Percentiles rank a stretch among this genome's conserved stretches.
Evolutionary conservation across 1,284 basidiomycete genomes (phyloP).

Genomic region (Fomitopsis schrenkii): DNA sequence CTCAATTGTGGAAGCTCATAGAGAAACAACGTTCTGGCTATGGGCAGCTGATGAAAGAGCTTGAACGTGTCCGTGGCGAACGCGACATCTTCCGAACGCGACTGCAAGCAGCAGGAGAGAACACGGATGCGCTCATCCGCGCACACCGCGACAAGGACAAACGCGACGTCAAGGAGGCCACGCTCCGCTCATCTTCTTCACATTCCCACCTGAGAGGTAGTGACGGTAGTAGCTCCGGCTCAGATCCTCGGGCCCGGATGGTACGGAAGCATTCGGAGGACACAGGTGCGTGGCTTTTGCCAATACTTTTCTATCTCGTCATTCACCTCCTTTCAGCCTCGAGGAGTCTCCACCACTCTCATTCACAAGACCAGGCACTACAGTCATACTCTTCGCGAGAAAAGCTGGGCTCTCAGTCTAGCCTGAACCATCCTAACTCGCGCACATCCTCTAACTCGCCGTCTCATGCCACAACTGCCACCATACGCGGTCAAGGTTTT

Average conservation of each 20-base stretch:
- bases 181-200: conserved; percentile 23
- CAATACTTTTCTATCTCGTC: conserved; percentile 3
- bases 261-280: conserved; percentile 49
- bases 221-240: conserved; percentile 14
- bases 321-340: conserved; percentile 9
- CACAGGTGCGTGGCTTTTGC: conserved; percentile 34
- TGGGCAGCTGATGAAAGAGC: conserved; percentile 69
- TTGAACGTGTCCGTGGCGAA: conserved; percentile 77
- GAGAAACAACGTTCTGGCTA: conserved; percentile 80
- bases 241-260: conserved; percentile 29
- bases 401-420: conserved; percentile 16
- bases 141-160: conserved; percentile 30
- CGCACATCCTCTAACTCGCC: conserved; percentile 7
- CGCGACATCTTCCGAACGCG: conserved; percentile 64
- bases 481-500: not conserved
- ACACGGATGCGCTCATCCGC: conserved; percentile 30
- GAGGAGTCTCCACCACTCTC: conserved; percentile 5
- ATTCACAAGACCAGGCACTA: conserved; percentile 10
- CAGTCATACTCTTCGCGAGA: conserved; percentile 9
- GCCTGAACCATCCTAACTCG: conserved; percentile 14
- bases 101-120: conserved; percentile 39
- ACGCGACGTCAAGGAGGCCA: conserved; percentile 21
- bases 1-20: conserved; percentile 89
- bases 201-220: conserved; percentile 24
- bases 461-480: not conserved